A percentile compares a stretch with the other conserved stretches of the same genome.
Conservation (phyloP, 768 basidiomycete species). For the Paxillus involutus region DNA sequence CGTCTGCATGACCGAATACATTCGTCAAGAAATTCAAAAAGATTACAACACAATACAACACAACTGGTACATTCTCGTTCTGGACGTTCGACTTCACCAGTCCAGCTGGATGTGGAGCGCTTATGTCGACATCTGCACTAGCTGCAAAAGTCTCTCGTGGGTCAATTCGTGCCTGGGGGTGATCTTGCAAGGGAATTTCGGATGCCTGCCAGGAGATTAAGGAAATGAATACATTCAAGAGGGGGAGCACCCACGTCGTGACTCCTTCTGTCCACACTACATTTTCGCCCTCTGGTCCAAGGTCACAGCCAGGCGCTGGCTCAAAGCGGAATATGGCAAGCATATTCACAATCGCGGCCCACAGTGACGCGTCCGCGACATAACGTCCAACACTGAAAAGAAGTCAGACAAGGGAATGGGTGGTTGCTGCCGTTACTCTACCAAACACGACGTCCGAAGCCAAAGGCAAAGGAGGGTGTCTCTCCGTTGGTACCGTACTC, state of each 20-base stretch:
- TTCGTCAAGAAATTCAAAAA: no score
- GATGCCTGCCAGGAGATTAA: background rate
- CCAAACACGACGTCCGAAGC: conserved; percentile 41
- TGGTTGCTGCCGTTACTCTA: background rate
- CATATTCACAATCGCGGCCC: conserved; percentile 11
- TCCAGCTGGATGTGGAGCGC: background rate
- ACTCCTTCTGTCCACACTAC: conserved; percentile 11
- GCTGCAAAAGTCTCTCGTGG: background rate
- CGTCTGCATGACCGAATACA: no score
- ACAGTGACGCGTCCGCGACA: conserved; percentile 37
- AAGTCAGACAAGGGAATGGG: background rate
- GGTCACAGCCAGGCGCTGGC: background rate
- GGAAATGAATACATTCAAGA: background rate
- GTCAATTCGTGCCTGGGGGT: background rate
- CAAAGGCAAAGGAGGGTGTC: conserved; percentile 8
- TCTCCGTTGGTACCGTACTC: background rate
- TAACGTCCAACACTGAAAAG: conserved; percentile 35
- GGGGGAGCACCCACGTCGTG: conserved; percentile 3
- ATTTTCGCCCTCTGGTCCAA: conserved; percentile 1
- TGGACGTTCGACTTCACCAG: background rate
- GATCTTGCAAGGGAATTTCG: conserved; percentile 2
- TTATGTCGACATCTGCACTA: background rate
- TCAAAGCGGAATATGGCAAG: conserved; percentile 9
- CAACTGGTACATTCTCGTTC: background rate
- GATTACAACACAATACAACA: background rate